Evolutionary conservation across 495 filamentous ascomycete genomes (phyloP), one percentile per base, ranked within the genome.

Genomic region (Elaphomyces granulatus): DNA sequence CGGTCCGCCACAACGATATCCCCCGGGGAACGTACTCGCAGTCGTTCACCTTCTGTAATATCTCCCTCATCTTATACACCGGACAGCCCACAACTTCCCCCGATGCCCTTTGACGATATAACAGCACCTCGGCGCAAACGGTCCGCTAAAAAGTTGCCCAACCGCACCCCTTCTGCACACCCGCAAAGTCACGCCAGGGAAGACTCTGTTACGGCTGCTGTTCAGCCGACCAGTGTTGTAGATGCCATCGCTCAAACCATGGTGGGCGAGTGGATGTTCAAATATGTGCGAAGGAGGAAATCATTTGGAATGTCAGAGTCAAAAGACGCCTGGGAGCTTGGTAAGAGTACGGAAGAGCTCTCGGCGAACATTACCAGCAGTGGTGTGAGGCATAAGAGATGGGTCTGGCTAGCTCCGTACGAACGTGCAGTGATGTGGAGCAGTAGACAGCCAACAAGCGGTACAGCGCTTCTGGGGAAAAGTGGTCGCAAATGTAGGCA

Each of bases 181-280:
- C 41, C 44, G 8, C 53, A 51, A 44, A 53, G 59, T 35, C 56
- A 59, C 41, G 52, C 58, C 23, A 56, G 56, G 36, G 43, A 56
- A 32, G 64, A 66, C 36, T 84, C 84, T 20, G 59, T 69, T 34
- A 72, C 63, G 2, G 78, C 76, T 46, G 60, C 67, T 2, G 68
- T 71, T 32, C 77, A 86, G 49, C 69, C 80, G 19, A 80, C 80
- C 0, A 81, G 75, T 42, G 90, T 96, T 19, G 87, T 96, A n/a
- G 88, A 96, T 63, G 84, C 90, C 10, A 96, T 98, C 59, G 87
- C 90, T 2, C 84, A 93, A 49, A 94, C 90, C 3, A 98, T 96
- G 90, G 85, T 96, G 34, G 90, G 90, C 21, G 90, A 96, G 52
- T 98, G 90, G 90, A 96, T 98, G 90, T 96, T 80, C 72, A 98